Percentiles rank a stretch among this genome's conserved stretches.
Evolutionary conservation across 257 asterid genomes (phyloP).

Genomic region (Nicotiana sylvestris): DNA sequence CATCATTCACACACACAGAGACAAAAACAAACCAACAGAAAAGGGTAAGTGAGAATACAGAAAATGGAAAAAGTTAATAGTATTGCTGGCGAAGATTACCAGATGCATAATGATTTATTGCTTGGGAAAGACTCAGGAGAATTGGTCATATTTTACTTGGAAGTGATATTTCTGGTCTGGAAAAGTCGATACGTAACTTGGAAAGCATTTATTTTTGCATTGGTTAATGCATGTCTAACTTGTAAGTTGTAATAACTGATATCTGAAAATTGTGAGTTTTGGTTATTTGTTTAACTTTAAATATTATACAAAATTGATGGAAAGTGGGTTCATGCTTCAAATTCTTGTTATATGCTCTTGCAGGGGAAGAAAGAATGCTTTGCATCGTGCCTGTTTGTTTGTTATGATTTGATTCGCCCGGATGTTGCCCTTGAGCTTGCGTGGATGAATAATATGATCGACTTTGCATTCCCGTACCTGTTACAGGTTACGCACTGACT

Average conservation of each 20-base stretch:
- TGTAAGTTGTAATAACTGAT: constrained; percentile 1
- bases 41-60: neutral
- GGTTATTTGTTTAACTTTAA: neutral
- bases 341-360: constrained; percentile 13
- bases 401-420: constrained; percentile 85
- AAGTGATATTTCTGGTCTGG: neutral
- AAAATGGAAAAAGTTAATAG: neutral
- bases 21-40: neutral
- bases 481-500: constrained; percentile 61
- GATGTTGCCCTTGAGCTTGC: constrained; percentile 98
- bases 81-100: neutral
- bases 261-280: neutral
- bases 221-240: neutral
- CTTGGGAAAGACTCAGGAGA: neutral
- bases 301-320: neutral
- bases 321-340: neutral
- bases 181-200: neutral
- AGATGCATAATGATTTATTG: neutral
- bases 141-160: neutral
- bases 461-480: constrained; percentile 94
- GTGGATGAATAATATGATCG: constrained; percentile 93
- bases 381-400: constrained; percentile 95
- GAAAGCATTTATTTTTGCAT: neutral
- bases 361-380: constrained; percentile 99
- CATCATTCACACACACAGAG: too few species aligned